Base-by-base conservation (phyloP, 306 rosid species). In the Casuarina cunninghamiana region DNA sequence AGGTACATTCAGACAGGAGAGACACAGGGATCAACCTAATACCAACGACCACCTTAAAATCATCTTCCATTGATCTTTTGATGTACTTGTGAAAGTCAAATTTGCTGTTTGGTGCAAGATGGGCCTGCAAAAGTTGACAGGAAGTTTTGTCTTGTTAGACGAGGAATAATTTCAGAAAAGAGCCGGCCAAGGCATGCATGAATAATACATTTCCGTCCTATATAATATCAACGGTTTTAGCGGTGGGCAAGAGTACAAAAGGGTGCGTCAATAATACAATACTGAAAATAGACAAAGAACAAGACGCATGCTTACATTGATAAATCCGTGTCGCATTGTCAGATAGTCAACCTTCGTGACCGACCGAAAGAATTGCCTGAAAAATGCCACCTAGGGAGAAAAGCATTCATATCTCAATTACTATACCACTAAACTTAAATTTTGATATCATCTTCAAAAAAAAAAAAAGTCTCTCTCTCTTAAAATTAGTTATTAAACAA, bases 11-110 rank as follows among this genome's bases (percentile, higher is more conserved):
- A 26, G 32, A 26, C 32, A 26, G 32, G 67, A 10, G 8, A 0
- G 43, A 10, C 42, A 35, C 3, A 61, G 44, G 37, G 45, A 13
- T 5, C 43, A 39, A 89, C 94, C 97, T 88, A 61, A 92, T 85
- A 16, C 94, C 94, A 1, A 92, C 87, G 61, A 92, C 93, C 61
- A 85, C 83, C 78, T 92, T 90, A 71, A 88, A 92, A 77, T 92
- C 97, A 77, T 92, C 94, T 76, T 92, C 94, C 93, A 92, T 82
- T 8, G 94, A 92, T 83, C 92, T 84, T 80, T 91, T 90, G 42
- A 92, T 88, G 83, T 91, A 91, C 63, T 88, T 88, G 7, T 84
- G 94, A 75, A 90, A 92, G 73, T 92, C 89, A 69, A 91, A 92
- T 85, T 90, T 92, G 67, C 84, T 76, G 55, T 86, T 74, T 43